A percentile compares a stretch with the other conserved stretches of the same genome.
phyloP scores from a whole-genome alignment of 2,329 filamentous ascomycete species.

The Colletotrichum eremochloae region DNA sequence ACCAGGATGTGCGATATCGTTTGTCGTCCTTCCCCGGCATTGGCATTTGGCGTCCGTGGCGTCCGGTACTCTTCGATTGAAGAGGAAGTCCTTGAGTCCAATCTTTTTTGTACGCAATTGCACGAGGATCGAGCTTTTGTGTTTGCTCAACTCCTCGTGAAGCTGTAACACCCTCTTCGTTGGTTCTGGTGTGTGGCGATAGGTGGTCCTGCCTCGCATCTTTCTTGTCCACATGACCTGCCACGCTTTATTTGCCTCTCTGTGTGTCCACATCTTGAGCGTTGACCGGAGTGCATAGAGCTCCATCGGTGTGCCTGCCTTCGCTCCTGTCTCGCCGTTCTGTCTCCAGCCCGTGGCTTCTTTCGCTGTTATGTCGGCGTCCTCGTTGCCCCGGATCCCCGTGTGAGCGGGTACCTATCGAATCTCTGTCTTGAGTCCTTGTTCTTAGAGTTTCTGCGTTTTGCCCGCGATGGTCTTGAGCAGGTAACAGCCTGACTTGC shows the following conservation, averaged over 20 bases:
- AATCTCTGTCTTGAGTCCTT: neutral
- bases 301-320: neutral
- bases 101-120: conserved; percentile 34
- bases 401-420: neutral
- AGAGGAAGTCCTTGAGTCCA: conserved; percentile 34
- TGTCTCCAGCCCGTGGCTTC: neutral
- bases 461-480: neutral
- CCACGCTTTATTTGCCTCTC: neutral
- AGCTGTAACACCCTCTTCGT: neutral
- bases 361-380: neutral
- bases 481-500: neutral
- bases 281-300: neutral
- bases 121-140: neutral
- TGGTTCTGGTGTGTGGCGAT: neutral
- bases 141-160: neutral
- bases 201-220: neutral
- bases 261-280: neutral
- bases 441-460: neutral
- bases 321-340: neutral
- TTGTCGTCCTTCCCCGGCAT: conserved; percentile 33
- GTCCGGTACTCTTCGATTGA: conserved; percentile 37
- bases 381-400: neutral
- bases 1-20: conserved; percentile 36
- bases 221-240: neutral
- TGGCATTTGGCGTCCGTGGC: conserved; percentile 18